Base-by-base conservation (phyloP, 2,329 filamentous ascomycete genomes). In the Epichloe scottii region DNA sequence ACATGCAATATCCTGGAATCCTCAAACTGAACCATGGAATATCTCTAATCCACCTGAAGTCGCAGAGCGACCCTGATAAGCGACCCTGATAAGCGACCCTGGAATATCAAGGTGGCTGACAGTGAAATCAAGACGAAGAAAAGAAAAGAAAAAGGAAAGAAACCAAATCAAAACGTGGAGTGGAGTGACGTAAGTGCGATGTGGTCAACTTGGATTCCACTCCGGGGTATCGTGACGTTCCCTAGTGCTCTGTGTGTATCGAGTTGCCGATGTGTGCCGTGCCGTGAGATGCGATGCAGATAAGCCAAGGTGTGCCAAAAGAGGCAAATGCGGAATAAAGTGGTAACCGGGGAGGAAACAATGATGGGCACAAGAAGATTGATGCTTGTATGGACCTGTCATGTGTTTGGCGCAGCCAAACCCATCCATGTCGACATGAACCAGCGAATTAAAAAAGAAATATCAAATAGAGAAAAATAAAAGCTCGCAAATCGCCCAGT, bases 161-260 rank as follows among this genome's bases (percentile, higher is more conserved):
- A 35, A 30, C 26, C 26, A 38, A 49, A 40, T 40, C 17, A 49
- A 49, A 50, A 45, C 48, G 35, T 50, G 62, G 66, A 66, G 66
- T 68, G 66, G 66, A 66, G 62, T 64, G 64, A 66, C 62, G 57
- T 63, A 57, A 61, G 62, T 57, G 60, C 57, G 54, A 59, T 26
- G 51, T 57, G 58, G 60, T 59, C 58, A 62, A 56, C 59, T 62
- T 59, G 59, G 47, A 58, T 58, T 63, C 63, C 66, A 65, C 66
- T 65, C 68, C 67, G 65, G 67, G 67, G 67, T 69, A 69, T 69
- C 67, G 63, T 64, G 56, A 57, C 63, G 54, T 46, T 54, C 60
- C 63, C 61, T 62, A 54, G 65, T 66, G 64, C 63, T 59, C 38
- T 34, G 46, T 5, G 35, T 48, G 59, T 67, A 65, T 64, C 57